Evolutionary conservation across 768 basidiomycete genomes (phyloP).

Genomic region (Serendipita vermifera): DNA sequence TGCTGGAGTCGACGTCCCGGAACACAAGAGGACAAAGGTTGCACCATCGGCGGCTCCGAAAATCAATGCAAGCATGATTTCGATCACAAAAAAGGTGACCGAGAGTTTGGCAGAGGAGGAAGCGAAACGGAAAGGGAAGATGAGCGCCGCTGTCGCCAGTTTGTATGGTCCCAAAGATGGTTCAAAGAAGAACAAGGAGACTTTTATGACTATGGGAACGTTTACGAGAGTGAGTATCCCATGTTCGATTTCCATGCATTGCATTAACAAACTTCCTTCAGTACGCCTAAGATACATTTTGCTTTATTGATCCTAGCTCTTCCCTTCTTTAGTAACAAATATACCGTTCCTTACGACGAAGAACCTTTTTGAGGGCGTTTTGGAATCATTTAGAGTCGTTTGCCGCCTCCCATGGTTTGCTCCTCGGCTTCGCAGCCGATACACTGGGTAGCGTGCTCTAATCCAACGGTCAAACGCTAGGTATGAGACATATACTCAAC

Average conservation of each 20-base stretch:
- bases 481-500: slow-evolving; percentile 19
- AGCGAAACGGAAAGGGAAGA: slow-evolving; percentile 55
- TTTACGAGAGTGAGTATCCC: slow-evolving; percentile 75
- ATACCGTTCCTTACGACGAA: too few species aligned
- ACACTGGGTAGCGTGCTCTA: slow-evolving; percentile 46
- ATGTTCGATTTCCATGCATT: too few species aligned
- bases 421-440: slow-evolving; percentile 37
- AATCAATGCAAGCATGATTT: slow-evolving; percentile 40
- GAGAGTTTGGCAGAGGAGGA: slow-evolving; percentile 69
- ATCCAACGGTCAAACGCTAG: too few species aligned
- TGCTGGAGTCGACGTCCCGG: neutral
- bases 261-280: too few species aligned
- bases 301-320: too few species aligned
- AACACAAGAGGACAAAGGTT: neutral
- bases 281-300: too few species aligned
- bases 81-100: slow-evolving; percentile 52
- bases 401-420: slow-evolving; percentile 58
- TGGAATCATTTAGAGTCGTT: too few species aligned
- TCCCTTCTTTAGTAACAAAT: too few species aligned
- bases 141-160: slow-evolving; percentile 79
- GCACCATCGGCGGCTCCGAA: slow-evolving; percentile 23
- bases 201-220: slow-evolving; percentile 85
- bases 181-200: slow-evolving; percentile 49
- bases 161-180: slow-evolving; percentile 53
- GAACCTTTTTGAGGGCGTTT: too few species aligned